Percentiles rank a stretch among this genome's conserved stretches.
These are phyloP conservation scores for Pseudisothecium myosuroides DNA, from an alignment of 225 moss, liverwort and hornwort genomes.

Conservation along the genomic window DNA sequence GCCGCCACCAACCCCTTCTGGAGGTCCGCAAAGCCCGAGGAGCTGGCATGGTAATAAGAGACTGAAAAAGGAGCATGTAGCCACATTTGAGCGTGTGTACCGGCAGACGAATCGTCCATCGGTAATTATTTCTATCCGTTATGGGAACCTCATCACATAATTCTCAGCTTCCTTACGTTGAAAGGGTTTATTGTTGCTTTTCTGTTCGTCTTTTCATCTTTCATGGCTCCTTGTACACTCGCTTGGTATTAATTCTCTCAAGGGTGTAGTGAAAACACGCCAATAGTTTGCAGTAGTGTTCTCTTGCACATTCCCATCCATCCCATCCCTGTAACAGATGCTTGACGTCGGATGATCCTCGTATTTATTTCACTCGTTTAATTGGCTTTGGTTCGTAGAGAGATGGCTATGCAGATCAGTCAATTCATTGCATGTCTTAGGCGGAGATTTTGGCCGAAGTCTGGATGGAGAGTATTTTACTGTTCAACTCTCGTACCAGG, in stretches of 20 bases:
- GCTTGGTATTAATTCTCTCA: background rate
- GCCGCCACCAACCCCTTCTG: constrained; percentile 5
- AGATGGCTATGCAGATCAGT: background rate
- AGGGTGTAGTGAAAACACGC: background rate
- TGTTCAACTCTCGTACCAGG: background rate
- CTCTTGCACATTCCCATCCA: background rate
- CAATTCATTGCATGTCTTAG: background rate
- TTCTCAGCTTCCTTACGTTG: background rate
- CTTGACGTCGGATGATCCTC: background rate
- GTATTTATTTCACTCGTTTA: background rate
- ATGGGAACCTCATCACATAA: background rate
- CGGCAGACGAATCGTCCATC: constrained; percentile 68
- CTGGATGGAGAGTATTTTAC: background rate
- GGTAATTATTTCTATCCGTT: constrained; percentile 11
- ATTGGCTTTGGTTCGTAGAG: background rate
- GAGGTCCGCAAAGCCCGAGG: constrained; percentile 25
- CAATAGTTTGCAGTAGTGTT: background rate
- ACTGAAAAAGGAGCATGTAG: constrained; percentile 68
- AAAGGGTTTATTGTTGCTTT: background rate
- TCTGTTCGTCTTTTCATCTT: background rate
- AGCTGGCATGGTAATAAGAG: constrained; percentile 74
- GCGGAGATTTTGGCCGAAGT: background rate
- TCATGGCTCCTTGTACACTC: background rate
- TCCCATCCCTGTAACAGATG: background rate
- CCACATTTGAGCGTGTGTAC: constrained; percentile 90